Conservation (phyloP, 192 early-diverging fungal genomes). For the Obelidium mucronatum region DNA sequence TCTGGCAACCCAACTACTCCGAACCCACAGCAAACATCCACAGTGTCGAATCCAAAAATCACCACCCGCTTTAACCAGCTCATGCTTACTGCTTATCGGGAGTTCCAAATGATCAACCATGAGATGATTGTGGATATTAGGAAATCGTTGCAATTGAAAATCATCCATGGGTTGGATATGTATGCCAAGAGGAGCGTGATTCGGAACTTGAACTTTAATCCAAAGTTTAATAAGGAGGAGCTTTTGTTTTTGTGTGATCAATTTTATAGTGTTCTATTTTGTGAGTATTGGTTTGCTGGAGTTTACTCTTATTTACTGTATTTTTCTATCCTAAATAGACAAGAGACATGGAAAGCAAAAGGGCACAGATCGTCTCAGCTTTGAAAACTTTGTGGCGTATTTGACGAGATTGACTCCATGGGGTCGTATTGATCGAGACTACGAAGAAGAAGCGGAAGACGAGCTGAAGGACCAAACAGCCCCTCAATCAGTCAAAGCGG, state of each 20-base stretch:
- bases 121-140: constrained; percentile 80
- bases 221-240: constrained; percentile 86
- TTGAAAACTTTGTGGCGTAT: constrained; percentile 73
- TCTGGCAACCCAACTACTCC: neutral
- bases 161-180: constrained; percentile 90
- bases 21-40: constrained; percentile 32
- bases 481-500: neutral
- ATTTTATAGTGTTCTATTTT: constrained; percentile 76
- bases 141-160: constrained; percentile 84
- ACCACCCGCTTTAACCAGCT: constrained; percentile 85
- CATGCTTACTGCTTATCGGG: constrained; percentile 89
- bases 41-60: constrained; percentile 21
- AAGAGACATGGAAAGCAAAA: constrained; percentile 30
- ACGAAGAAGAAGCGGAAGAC: constrained; percentile 42
- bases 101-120: constrained; percentile 84
- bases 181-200: constrained; percentile 92
- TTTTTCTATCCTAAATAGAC: constrained; percentile 57
- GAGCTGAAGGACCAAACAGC: constrained; percentile 19
- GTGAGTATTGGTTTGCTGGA: constrained; percentile 19
- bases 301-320: neutral
- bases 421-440: constrained; percentile 51
- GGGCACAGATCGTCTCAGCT: constrained; percentile 73
- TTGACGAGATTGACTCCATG: constrained; percentile 50
- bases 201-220: constrained; percentile 76
- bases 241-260: constrained; percentile 88